A percentile compares a stretch with the other conserved stretches of the same genome.
These are phyloP conservation scores for Colletotrichum cereale DNA, from an alignment of 2,329 filamentous ascomycete species.

Conservation along the genomic window DNA sequence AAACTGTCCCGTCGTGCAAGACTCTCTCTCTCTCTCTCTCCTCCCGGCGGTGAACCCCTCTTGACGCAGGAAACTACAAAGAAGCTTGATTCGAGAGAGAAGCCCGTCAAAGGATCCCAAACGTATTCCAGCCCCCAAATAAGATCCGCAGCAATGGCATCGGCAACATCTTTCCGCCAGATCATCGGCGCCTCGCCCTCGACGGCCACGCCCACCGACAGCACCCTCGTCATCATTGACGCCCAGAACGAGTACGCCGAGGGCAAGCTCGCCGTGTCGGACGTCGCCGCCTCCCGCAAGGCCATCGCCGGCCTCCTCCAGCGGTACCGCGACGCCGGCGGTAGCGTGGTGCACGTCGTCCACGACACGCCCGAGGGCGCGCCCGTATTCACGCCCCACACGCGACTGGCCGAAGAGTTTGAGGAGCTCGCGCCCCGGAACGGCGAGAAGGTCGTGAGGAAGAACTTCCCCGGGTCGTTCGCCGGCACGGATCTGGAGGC, in stretches of 20 bases:
- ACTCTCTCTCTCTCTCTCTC: not conserved
- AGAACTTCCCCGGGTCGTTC: slow-evolving; percentile 71
- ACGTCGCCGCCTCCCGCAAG: slow-evolving; percentile 65
- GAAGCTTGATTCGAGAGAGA: not conserved
- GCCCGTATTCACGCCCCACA: slow-evolving; percentile 75
- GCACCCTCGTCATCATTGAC: slow-evolving; percentile 75
- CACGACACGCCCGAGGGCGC: slow-evolving; percentile 71
- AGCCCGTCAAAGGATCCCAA: not conserved
- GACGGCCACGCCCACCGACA: slow-evolving; percentile 68
- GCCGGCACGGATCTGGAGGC: slow-evolving; percentile 70
- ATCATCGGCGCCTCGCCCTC: slow-evolving; percentile 67
- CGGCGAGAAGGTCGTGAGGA: slow-evolving; percentile 69
- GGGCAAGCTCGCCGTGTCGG: slow-evolving; percentile 67
- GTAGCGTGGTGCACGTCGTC: slow-evolving; percentile 69
- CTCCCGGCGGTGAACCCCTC: not conserved
- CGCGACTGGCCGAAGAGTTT: slow-evolving; percentile 70
- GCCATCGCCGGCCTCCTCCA: slow-evolving; percentile 69
- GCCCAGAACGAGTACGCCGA: slow-evolving; percentile 77
- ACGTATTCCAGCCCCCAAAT: not conserved
- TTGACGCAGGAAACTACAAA: not conserved
- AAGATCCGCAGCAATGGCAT: slow-evolving; percentile 40
- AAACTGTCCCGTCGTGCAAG: not conserved
- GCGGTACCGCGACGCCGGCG: slow-evolving; percentile 67
- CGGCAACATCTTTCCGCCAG: slow-evolving; percentile 54
- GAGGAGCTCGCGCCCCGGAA: slow-evolving; percentile 66